A percentile compares a stretch with the other conserved stretches of the same genome.
Evolutionary conservation across 129 eudicot genomes (phyloP).

Genomic region (Deinandra increscens): DNA sequence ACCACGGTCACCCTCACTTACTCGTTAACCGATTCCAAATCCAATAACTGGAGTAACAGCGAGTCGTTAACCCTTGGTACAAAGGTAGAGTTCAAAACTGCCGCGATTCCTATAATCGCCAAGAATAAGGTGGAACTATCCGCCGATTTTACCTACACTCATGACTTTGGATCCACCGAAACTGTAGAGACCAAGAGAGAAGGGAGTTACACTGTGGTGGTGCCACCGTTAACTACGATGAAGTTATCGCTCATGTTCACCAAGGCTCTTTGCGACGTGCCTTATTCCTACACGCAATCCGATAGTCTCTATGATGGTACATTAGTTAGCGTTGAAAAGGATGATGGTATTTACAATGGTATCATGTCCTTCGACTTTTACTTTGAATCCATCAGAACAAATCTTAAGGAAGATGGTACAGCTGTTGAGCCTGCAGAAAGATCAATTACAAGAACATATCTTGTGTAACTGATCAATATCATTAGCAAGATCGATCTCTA

Average conservation of each 20-base stretch:
- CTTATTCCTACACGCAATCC: not conserved
- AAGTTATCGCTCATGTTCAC: not conserved
- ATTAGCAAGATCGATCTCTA: too few species aligned
- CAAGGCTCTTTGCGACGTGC: constrained; percentile 8
- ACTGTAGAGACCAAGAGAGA: not conserved
- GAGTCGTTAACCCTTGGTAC: not conserved
- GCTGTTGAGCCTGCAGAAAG: too few species aligned
- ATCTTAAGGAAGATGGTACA: too few species aligned
- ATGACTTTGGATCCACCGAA: too few species aligned
- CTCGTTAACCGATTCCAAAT: not conserved
- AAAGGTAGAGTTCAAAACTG: too few species aligned
- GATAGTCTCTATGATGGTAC: not conserved
- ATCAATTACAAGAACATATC: too few species aligned
- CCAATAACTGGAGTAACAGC: not conserved
- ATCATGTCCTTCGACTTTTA: not conserved
- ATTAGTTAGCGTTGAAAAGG: not conserved
- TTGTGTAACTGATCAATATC: too few species aligned
- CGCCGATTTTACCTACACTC: too few species aligned
- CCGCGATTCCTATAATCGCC: too few species aligned
- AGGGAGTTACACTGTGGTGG: not conserved
- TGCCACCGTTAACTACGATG: not conserved
- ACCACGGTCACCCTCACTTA: not conserved
- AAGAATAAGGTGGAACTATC: too few species aligned
- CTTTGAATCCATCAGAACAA: not conserved
- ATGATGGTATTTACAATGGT: constrained; percentile 12